Base-by-base conservation (phyloP, 306 rosid species). In the Malus orientalis region DNA sequence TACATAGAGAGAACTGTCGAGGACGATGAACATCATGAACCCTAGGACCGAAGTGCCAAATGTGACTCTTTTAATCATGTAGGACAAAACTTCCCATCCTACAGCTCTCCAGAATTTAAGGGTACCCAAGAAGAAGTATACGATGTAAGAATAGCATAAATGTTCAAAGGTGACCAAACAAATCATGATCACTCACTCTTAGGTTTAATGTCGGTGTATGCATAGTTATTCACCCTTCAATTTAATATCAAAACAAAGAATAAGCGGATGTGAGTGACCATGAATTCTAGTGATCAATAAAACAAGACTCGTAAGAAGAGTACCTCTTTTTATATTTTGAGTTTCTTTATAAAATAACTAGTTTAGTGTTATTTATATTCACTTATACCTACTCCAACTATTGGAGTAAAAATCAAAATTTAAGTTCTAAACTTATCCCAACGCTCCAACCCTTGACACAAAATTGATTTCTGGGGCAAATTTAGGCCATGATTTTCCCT, bases 31-130 rank as follows among this genome's bases (percentile, higher is more conserved):
- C 55, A 51, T 51, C 20, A 5, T 15, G 55, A 15, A 73, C 22
- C 61, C 36, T 14, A 74, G 15, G 77, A 77, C 87, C 74, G 51
- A 47, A 75, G 51, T 9, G 12, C 58, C 69, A 47, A 87, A 78
- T 67, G 69, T 77, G 74, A n/a, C 73, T 80, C 80, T 78, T 81
- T 67, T 20, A 78, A 82, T 77, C 83, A 87, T 30, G 83, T 70
- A 84, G 83, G 90, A 90, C 86, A 86, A 90, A 87, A 81, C 88
- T 82, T 80, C 78, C 75, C 73, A 87, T 87, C 84, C 78, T 29
- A 79, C 90, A 86, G 85, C 90, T 82, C 86, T 86, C 78, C 74
- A 65, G 60, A 87, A 83, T 84, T 69, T 63, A 72, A 57, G 57
- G 15, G 76, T 74, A 55, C 68, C 79, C 38, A 65, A 78, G 79